Base-by-base conservation (phyloP, 352 stramenopile species). In the Pythium aphanidermatum region DNA sequence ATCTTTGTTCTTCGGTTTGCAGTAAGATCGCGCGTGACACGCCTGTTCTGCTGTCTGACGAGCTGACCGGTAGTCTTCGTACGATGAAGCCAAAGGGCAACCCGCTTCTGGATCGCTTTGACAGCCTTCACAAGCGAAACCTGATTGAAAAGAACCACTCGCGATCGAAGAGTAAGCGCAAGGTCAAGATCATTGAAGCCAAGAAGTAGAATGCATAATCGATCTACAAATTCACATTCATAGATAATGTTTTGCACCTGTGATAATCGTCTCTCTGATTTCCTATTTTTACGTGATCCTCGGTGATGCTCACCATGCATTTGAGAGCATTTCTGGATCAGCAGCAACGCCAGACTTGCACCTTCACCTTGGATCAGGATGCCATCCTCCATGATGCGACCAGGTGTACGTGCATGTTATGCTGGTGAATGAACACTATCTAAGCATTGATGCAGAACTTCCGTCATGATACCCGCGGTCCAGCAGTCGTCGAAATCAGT, bases 61-160 rank as follows among this genome's bases (percentile, higher is more conserved):
- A 93, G 43, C 72, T 93, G 31, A 86, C 68, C 35, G 82, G 82
- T 41, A 90, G 75, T 49, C 65, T 92, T 42, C 79, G 82, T 29
- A 76, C 69, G 25, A 61, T 91, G 11, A 85, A 85, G 49, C 82
- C 78, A 12, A 93, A 91, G 68, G 78, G 79, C 40, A 70, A 85
- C 46, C 73, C 78, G 30, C 58, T 93, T 16, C 58, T 90, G 34
- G 82, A 93, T 46, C 78, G 82, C 25, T 92, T 84, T 55, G 82
- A 93, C 58, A 90, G 74, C 66, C 54, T 93, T 39, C 82, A 89
- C 74, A 88, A 90, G 67, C 79, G 82, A 48, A 93, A 92, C 60
- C 67, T 84, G 74, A 85, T 93, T 46, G 61, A 86, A 34, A 70
- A 86, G 46, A 83, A 80, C 27, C 59, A 72, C 26, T 69, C 71